phyloP scores from a whole-genome alignment of 2,329 filamentous ascomycete genomes.

The Neofusicoccum parvum region DNA sequence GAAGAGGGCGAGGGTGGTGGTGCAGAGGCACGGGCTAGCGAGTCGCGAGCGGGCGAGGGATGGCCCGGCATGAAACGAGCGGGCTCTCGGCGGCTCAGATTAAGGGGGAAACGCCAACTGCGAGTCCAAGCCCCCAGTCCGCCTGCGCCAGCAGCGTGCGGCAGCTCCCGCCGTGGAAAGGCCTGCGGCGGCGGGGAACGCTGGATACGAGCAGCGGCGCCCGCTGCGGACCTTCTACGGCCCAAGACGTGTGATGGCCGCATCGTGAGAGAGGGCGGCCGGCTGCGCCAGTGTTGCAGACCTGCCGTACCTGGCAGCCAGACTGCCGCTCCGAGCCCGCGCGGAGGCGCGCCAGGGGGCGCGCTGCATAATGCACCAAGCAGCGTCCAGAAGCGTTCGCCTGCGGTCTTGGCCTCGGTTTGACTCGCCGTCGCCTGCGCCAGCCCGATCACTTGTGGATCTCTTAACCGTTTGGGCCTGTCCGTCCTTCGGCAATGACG shows the following conservation, averaged over 20 bases:
- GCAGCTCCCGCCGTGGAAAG: constrained; percentile 15
- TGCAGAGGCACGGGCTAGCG: constrained; percentile 9
- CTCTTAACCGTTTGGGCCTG: background rate
- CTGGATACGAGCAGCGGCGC: constrained; percentile 10
- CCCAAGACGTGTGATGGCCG: background rate
- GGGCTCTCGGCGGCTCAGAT: constrained; percentile 16
- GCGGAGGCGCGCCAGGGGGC: constrained; percentile 1
- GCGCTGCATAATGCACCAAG: constrained; percentile 12
- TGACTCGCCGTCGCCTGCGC: background rate
- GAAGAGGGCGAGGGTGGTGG: constrained; percentile 16
- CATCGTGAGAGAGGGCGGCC: background rate
- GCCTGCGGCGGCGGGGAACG: constrained; percentile 7
- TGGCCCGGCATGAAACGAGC: constrained; percentile 17
- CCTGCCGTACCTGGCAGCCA: constrained; percentile 1
- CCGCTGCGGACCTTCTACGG: background rate
- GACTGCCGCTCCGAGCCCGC: background rate
- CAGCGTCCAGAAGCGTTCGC: background rate
- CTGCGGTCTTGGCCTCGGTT: background rate
- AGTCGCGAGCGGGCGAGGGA: constrained; percentile 7
- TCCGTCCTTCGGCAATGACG: constrained; percentile 9
- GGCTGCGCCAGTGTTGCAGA: background rate
- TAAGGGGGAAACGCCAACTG: constrained; percentile 13
- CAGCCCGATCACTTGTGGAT: constrained; percentile 15
- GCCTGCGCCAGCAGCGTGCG: background rate
- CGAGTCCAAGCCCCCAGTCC: constrained; percentile 1